phyloP scores from a whole-genome alignment of 495 filamentous ascomycete genomes.

The Penicillium chermesinum region DNA sequence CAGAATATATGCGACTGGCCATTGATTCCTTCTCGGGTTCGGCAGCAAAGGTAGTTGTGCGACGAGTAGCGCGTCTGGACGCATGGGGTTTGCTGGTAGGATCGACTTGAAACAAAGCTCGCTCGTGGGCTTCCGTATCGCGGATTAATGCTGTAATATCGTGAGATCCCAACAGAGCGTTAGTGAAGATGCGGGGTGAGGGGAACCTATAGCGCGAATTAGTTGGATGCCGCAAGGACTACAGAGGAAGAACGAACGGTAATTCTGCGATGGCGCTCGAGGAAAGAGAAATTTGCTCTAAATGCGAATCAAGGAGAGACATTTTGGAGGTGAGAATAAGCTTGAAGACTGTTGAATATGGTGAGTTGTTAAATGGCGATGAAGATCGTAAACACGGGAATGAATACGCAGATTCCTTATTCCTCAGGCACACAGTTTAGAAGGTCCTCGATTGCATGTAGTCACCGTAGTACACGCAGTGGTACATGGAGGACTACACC shows the following conservation, averaged over 20 bases:
- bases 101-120: slow-evolving; percentile 88
- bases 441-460: slow-evolving; percentile 2
- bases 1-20: slow-evolving; percentile 46
- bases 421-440: slow-evolving; percentile 22
- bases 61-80: slow-evolving; percentile 39
- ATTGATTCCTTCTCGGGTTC: slow-evolving; percentile 41
- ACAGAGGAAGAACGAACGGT: slow-evolving; percentile 51
- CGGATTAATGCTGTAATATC: slow-evolving; percentile 94
- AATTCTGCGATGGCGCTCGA: slow-evolving; percentile 78
- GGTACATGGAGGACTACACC: not conserved
- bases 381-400: not conserved
- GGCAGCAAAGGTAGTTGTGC: slow-evolving; percentile 42
- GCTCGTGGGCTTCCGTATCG: slow-evolving; percentile 92
- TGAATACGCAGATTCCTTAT: too few species aligned
- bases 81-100: slow-evolving; percentile 47
- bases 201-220: slow-evolving; percentile 59
- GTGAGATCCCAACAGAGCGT: slow-evolving; percentile 76
- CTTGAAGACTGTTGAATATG: slow-evolving; percentile 2
- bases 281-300: slow-evolving; percentile 87
- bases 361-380: not conserved
- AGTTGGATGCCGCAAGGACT: not conserved
- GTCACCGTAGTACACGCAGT: not conserved
- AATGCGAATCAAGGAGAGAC: slow-evolving; percentile 73
- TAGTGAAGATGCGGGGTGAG: slow-evolving; percentile 90
- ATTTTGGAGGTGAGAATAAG: slow-evolving; percentile 21